Conservation (phyloP, 2,329 filamentous ascomycete species). For the Penicillium sp. region DNA sequence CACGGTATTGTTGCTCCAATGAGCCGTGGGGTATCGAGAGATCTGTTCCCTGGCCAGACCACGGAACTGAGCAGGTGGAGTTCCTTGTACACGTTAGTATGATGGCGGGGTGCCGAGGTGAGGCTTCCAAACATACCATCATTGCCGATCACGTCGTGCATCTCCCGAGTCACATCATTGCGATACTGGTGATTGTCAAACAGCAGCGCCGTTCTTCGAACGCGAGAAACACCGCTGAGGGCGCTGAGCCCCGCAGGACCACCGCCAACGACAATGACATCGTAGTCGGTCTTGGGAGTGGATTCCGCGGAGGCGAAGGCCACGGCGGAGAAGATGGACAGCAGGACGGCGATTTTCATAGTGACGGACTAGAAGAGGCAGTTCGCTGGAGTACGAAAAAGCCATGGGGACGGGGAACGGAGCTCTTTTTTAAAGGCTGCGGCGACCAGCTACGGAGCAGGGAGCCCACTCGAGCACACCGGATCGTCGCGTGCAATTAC, state of each 20-base stretch:
- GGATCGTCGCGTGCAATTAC: background rate
- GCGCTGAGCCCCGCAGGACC: conserved; percentile 57
- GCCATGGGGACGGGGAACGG: background rate
- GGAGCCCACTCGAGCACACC: background rate
- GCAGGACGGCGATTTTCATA: conserved; percentile 14
- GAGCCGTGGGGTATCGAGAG: conserved; percentile 50
- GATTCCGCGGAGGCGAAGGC: conserved; percentile 21
- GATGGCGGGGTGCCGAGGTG: background rate
- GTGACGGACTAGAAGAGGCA: background rate
- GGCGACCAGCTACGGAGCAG: background rate
- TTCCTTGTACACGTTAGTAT: conserved; percentile 1
- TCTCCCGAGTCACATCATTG: conserved; percentile 56
- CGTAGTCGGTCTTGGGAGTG: conserved; percentile 43
- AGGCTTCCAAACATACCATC: conserved; percentile 48
- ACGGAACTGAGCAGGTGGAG: conserved; percentile 53
- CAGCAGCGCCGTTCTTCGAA: conserved; percentile 54
- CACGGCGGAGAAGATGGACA: conserved; percentile 26
- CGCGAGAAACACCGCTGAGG: conserved; percentile 58
- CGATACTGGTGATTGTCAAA: conserved; percentile 61
- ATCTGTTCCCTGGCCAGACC: conserved; percentile 55
- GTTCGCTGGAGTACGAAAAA: background rate
- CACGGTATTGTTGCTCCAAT: conserved; percentile 52
- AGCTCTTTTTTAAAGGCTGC: background rate
- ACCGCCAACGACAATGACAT: conserved; percentile 59
- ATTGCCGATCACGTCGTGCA: conserved; percentile 62